phyloP scores from a whole-genome alignment of 108 stramenopile genomes.

The Aurantiochytrium sp. region DNA sequence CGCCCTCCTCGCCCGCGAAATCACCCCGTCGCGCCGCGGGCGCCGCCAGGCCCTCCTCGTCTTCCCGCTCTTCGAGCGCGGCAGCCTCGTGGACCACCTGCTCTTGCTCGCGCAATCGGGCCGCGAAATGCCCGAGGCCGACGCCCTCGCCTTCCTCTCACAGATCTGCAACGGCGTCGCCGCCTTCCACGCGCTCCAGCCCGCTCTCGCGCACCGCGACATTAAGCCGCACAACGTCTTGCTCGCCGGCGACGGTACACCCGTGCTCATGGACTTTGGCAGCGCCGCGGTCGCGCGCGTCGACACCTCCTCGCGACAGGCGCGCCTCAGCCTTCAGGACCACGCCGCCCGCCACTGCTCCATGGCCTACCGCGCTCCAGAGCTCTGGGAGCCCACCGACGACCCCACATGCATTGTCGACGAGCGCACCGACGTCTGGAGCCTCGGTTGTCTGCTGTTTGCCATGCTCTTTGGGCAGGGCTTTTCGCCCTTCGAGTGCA shows the following conservation, averaged over 20 bases:
- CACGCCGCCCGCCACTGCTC: constrained; percentile 31
- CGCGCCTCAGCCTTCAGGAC: not conserved
- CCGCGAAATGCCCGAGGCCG: not conserved
- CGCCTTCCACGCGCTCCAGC: not conserved
- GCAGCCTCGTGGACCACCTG: not conserved
- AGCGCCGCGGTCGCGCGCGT: not conserved
- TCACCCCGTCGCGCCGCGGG: not conserved
- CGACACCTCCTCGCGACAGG: not conserved
- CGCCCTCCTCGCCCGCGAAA: not conserved
- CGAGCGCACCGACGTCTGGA: constrained; percentile 39
- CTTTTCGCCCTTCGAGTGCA: constrained; percentile 42
- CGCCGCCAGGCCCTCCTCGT: not conserved
- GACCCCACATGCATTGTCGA: constrained; percentile 1
- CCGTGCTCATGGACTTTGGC: constrained; percentile 40
- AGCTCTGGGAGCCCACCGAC: constrained; percentile 39
- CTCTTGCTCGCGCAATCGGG: not conserved
- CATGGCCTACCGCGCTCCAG: constrained; percentile 45
- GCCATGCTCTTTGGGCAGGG: constrained; percentile 36
- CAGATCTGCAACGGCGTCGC: not conserved
- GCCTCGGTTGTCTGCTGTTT: constrained; percentile 38
- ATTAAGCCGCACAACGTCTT: constrained; percentile 44
- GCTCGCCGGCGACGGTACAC: not conserved
- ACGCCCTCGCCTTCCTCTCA: not conserved
- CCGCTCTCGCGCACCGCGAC: constrained; percentile 35
- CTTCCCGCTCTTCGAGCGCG: not conserved